These are phyloP conservation scores for Macrophomina pseudophaseolina DNA, from an alignment of 2,329 filamentous ascomycete genomes.

Conservation along the genomic window DNA sequence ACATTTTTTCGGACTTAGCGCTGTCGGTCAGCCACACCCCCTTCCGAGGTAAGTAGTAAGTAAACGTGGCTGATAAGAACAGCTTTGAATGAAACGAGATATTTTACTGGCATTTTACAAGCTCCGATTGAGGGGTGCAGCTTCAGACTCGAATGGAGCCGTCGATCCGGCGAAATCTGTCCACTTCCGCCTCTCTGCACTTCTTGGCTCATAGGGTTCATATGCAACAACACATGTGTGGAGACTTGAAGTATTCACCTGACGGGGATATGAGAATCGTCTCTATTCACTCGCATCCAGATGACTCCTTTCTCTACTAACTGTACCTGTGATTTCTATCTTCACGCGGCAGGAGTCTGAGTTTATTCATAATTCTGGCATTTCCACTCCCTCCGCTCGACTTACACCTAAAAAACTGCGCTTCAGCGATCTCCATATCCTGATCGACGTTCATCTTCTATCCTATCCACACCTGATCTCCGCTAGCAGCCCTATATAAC, in stretches of 20 bases:
- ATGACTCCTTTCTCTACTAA: too few species aligned
- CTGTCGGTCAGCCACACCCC: slow-evolving; percentile 7
- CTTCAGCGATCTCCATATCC: slow-evolving; percentile 5
- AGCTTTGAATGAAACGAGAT: background rate
- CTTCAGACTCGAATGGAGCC: background rate
- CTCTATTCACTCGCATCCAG: too few species aligned
- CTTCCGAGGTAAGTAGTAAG: slow-evolving; percentile 19
- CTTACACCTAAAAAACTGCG: slow-evolving; percentile 10
- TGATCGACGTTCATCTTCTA: background rate
- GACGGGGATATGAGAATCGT: too few species aligned
- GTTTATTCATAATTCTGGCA: slow-evolving; percentile 11
- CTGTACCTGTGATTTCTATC: too few species aligned
- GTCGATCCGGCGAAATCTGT: background rate
- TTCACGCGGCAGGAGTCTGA: too few species aligned
- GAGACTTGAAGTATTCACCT: too few species aligned
- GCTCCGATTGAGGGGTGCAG: background rate
- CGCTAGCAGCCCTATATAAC: background rate
- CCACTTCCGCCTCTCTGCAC: background rate
- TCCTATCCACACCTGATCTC: slow-evolving; percentile 11
- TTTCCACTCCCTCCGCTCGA: slow-evolving; percentile 8
- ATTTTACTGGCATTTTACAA: background rate
- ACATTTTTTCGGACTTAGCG: slow-evolving; percentile 26
- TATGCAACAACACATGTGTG: too few species aligned
- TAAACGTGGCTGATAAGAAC: slow-evolving; percentile 15
- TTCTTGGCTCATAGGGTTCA: background rate